Conservation (phyloP, 1,139 yeast species). For the Magnusiomyces suaveolens region DNA sequence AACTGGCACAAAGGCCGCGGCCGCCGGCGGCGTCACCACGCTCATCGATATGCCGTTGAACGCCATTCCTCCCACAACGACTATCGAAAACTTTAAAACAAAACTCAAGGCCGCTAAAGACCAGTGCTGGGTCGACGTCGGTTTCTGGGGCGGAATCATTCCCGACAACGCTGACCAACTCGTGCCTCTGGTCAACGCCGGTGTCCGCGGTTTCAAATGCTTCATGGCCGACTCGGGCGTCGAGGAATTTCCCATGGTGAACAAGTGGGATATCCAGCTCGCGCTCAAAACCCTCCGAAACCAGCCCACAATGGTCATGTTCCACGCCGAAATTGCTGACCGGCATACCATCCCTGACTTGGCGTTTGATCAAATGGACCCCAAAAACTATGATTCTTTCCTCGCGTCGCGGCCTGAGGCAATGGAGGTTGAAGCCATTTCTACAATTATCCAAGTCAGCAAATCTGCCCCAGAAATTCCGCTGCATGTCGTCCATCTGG, state of each 20-base stretch:
- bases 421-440: constrained; percentile 77
- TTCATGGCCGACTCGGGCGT: constrained; percentile 88
- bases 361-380: constrained; percentile 14
- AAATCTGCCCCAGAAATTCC: constrained; percentile 45
- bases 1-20: constrained; percentile 86
- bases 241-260: constrained; percentile 83
- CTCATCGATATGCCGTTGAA: constrained; percentile 94
- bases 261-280: constrained; percentile 46
- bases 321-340: constrained; percentile 62
- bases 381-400: constrained; percentile 61
- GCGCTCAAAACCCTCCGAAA: constrained; percentile 59
- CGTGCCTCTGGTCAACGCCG: constrained; percentile 65
- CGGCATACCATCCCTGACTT: constrained; percentile 1
- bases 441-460: constrained; percentile 56
- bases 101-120: constrained; percentile 71
- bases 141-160: constrained; percentile 91
- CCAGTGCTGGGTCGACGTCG: constrained; percentile 88
- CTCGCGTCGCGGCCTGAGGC: constrained; percentile 80
- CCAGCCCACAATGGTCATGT: constrained; percentile 65
- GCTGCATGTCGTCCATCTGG: constrained; percentile 81
- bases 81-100: constrained; percentile 58
- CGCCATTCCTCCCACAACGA: constrained; percentile 92
- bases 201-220: constrained; percentile 88
- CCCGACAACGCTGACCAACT: constrained; percentile 62
- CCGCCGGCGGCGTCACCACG: constrained; percentile 92